A percentile compares a stretch with the other conserved stretches of the same genome.
Evolutionary conservation across 1,139 yeast genomes (phyloP).

Genomic region (Sporopachydermia cereana): DNA sequence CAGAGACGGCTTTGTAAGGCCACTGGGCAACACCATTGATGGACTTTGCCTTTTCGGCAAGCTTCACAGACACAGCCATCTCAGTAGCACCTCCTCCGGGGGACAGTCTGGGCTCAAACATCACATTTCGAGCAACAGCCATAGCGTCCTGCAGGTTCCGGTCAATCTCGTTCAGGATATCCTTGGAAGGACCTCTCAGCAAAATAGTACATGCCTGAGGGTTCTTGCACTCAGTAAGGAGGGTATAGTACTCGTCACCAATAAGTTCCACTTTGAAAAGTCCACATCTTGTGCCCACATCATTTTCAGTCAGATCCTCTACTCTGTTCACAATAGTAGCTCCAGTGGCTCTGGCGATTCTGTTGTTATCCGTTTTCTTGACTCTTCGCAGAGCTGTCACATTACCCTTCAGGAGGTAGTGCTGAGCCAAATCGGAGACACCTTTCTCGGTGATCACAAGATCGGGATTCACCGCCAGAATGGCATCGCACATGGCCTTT

Average conservation of each 20-base stretch:
- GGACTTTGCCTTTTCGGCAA: slow-evolving; percentile 82
- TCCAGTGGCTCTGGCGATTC: slow-evolving; percentile 95
- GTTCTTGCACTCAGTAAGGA: slow-evolving; percentile 63
- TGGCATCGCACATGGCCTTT: slow-evolving; percentile 71
- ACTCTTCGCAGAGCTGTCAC: slow-evolving; percentile 91
- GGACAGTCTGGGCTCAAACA: slow-evolving; percentile 85
- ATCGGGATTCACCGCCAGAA: slow-evolving; percentile 81
- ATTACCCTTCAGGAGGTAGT: slow-evolving; percentile 85
- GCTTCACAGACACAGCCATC: slow-evolving; percentile 89
- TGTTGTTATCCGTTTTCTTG: slow-evolving; percentile 88
- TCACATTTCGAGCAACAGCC: slow-evolving; percentile 94
- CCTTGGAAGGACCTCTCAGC: slow-evolving; percentile 94
- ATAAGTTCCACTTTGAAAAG: slow-evolving; percentile 86
- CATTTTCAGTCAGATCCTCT: slow-evolving; percentile 86
- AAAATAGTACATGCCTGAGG: slow-evolving; percentile 93
- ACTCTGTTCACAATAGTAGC: slow-evolving; percentile 94
- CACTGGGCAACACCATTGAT: slow-evolving; percentile 95
- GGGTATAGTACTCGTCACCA: slow-evolving; percentile 95
- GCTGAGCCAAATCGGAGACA: slow-evolving; percentile 96
- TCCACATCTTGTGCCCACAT: slow-evolving; percentile 84
- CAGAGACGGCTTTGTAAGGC: slow-evolving; percentile 99
- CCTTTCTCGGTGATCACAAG: slow-evolving; percentile 97
- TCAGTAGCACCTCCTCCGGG: slow-evolving; percentile 99
- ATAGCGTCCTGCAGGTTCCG: slow-evolving; percentile 97
- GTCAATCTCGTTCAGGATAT: slow-evolving; percentile 89